Evolutionary conservation across 192 early-diverging fungal species (phyloP), one percentile per base, ranked within the genome.

Genomic region (Mortierella antarctica): DNA sequence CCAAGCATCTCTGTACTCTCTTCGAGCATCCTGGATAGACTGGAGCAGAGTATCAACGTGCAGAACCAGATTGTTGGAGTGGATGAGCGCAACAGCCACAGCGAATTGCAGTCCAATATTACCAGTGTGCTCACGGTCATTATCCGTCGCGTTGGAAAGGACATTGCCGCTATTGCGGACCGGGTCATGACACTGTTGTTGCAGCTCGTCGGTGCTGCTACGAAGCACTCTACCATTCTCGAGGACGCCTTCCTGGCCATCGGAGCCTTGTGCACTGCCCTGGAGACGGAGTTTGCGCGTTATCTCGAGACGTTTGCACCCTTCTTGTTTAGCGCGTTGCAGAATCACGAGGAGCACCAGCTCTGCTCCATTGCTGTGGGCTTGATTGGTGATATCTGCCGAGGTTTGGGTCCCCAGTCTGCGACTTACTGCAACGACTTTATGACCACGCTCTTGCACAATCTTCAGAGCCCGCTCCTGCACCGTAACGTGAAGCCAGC

Each of bases 301-400:
- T 99, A 99, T 82, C 90, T 95, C 56, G 95, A 95, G 31, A 83
- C 91, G 1, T 96, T 99, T 83, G 86, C 91, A 4, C 95, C 95
- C 17, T 92, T 92, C 81, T 86, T 99, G 17, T 90, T 92, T 57
- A 75, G 70, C 42, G 96, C 95, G 1, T 85, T 99, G 49, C 90
- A 93, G 71, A 96, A 97, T 86, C 91, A 93, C 57, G 92, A 96
- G 75, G 97, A 99, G 74, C 89, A 95, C 82, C 93, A 97, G 83
- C 85, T 99, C 62, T 96, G 96, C 82, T 86, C 91, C 14, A 97
- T 99, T 70, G 94, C 97, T 6, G 91, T 99, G 13, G 98, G 98
- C n/a, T 75, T 98, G 41, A 95, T 99, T 70, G 97, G 97, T 20
- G 98, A 99, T 86, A 94, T 99, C 72, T 96, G 94, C 86, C 93